These are phyloP conservation scores for Cordyceps tenuipes DNA, from an alignment of 2,329 filamentous ascomycete genomes.

Conservation along the genomic window DNA sequence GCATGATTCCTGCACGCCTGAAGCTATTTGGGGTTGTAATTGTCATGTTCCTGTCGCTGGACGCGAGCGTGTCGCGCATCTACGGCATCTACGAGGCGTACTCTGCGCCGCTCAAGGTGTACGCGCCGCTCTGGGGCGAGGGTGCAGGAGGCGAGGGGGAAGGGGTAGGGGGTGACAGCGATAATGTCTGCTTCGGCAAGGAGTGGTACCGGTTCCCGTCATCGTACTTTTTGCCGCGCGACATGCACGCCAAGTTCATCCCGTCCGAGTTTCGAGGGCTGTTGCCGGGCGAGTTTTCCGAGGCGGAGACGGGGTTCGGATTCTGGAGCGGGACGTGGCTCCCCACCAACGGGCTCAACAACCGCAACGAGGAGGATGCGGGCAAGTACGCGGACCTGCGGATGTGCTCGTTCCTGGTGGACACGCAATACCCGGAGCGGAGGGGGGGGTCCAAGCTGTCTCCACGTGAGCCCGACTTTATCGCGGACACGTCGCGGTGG, in stretches of 20 bases:
- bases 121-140: slow-evolving; percentile 55
- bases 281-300: slow-evolving; percentile 81
- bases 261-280: slow-evolving; percentile 84
- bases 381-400: slow-evolving; percentile 76
- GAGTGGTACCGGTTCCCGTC: slow-evolving; percentile 98
- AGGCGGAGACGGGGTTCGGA: slow-evolving; percentile 60
- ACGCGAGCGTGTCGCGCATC: slow-evolving; percentile 62
- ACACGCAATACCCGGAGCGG: slow-evolving; percentile 66
- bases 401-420: slow-evolving; percentile 75
- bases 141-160: slow-evolving; percentile 35
- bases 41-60: slow-evolving; percentile 55
- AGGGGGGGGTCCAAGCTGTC: slow-evolving; percentile 38
- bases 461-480: slow-evolving; percentile 65
- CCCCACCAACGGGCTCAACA: slow-evolving; percentile 79
- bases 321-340: slow-evolving; percentile 79
- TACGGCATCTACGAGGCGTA: slow-evolving; percentile 75
- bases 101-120: slow-evolving; percentile 67
- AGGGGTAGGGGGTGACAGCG: slow-evolving; percentile 49
- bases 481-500: slow-evolving; percentile 68
- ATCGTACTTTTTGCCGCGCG: slow-evolving; percentile 80
- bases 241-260: slow-evolving; percentile 80
- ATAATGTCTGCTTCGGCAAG: slow-evolving; percentile 81
- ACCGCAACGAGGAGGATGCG: slow-evolving; percentile 76
- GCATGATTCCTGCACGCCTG: slow-evolving; percentile 65
- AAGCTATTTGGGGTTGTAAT: slow-evolving; percentile 58